These are phyloP conservation scores for Epichloe gansuensis DNA, from an alignment of 2,329 filamentous ascomycete species.

Conservation along the genomic window DNA sequence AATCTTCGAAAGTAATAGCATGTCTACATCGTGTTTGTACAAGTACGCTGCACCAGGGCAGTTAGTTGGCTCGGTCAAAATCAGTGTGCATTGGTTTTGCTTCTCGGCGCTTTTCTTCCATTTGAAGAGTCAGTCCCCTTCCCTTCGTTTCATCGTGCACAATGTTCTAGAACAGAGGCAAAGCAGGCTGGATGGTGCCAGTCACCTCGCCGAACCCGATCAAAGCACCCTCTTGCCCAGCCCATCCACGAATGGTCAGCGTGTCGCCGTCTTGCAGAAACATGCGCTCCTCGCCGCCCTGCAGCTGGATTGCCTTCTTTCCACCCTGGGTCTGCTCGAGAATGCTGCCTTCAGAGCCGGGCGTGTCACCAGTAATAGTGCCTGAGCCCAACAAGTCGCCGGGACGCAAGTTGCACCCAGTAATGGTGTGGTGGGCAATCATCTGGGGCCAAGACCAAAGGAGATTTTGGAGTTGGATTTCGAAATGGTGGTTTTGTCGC, in stretches of 20 bases:
- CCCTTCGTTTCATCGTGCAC: not conserved
- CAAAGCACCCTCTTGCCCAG: slow-evolving; percentile 50
- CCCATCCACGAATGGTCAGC: slow-evolving; percentile 52
- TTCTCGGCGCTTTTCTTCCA: not conserved
- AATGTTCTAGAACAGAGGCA: slow-evolving; percentile 17
- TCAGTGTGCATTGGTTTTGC: too few species aligned
- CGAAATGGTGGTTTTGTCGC: slow-evolving; percentile 21
- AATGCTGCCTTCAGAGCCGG: slow-evolving; percentile 55
- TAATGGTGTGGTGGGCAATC: slow-evolving; percentile 69
- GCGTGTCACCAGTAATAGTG: slow-evolving; percentile 56
- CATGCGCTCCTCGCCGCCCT: slow-evolving; percentile 52
- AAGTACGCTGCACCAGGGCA: too few species aligned
- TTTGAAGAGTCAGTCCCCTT: not conserved
- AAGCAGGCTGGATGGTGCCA: slow-evolving; percentile 40
- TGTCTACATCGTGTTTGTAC: not conserved
- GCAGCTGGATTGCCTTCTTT: slow-evolving; percentile 49
- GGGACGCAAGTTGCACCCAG: slow-evolving; percentile 60
- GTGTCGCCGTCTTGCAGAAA: slow-evolving; percentile 69
- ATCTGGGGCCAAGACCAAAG: slow-evolving; percentile 77
- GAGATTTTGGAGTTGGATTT: slow-evolving; percentile 32
- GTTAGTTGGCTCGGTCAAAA: too few species aligned
- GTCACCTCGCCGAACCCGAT: slow-evolving; percentile 68
- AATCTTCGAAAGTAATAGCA: slow-evolving; percentile 13
- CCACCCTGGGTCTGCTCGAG: slow-evolving; percentile 62
- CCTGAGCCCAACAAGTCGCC: slow-evolving; percentile 70